A percentile compares a stretch with the other conserved stretches of the same genome.
Conservation (phyloP, 805 yeast genomes). For the Saccharomycopsis schoenii region DNA sequence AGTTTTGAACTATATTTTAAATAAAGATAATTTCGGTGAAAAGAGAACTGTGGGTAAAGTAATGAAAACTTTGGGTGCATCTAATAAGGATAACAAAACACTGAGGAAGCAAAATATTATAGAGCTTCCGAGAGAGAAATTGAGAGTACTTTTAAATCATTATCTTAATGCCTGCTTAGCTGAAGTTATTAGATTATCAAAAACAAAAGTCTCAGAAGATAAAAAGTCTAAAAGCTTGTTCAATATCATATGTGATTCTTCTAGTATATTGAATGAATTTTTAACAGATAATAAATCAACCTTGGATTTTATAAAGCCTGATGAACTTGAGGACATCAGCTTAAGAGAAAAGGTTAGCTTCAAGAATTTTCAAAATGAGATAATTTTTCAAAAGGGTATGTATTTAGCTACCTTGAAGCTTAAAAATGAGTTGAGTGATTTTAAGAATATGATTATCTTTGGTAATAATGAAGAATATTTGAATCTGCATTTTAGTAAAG, state of each 20-base stretch:
- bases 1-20: constrained; percentile 3
- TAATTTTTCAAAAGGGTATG: constrained; percentile 64
- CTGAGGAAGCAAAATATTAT: neutral
- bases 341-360: constrained; percentile 53
- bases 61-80: neutral
- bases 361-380: constrained; percentile 50
- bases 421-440: constrained; percentile 22
- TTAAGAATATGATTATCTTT: constrained; percentile 13
- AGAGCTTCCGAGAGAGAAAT: constrained; percentile 57
- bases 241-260: constrained; percentile 34
- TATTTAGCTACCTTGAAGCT: constrained; percentile 23
- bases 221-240: neutral
- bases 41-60: neutral
- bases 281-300: constrained; percentile 31
- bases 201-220: neutral
- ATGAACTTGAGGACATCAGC: constrained; percentile 45
- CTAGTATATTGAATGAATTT: constrained; percentile 55
- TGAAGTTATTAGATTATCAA: neutral
- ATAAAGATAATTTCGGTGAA: neutral
- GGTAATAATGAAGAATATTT: constrained; percentile 8
- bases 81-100: neutral
- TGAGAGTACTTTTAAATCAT: constrained; percentile 68
- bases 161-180: constrained; percentile 62
- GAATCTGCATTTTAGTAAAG: constrained; percentile 12
- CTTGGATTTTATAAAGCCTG: neutral